Percentiles rank a stretch among this genome's conserved stretches.
These are phyloP conservation scores for Xylaria hypoxylon DNA, from an alignment of 2,329 filamentous ascomycete species.

Conservation along the genomic window DNA sequence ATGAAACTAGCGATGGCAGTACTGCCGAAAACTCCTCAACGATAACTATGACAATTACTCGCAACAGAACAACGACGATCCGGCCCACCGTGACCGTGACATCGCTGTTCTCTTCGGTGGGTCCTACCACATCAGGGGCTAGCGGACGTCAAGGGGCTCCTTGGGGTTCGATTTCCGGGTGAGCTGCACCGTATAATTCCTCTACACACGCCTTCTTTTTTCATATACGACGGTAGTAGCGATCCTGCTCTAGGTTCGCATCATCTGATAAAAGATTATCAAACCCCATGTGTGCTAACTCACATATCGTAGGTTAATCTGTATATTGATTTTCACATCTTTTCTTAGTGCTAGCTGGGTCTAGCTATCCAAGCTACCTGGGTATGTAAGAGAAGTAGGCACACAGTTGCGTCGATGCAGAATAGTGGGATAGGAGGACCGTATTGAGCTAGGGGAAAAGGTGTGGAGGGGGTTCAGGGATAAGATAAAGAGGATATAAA, in stretches of 20 bases:
- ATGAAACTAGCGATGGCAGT: neutral
- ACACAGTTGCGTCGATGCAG: neutral
- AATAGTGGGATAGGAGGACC: neutral
- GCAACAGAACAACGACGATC: slow-evolving; percentile 29
- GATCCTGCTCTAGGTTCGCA: neutral
- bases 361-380: neutral
- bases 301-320: slow-evolving; percentile 4
- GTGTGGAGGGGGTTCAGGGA: neutral
- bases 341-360: neutral
- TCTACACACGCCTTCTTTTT: neutral
- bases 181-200: neutral
- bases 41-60: slow-evolving; percentile 26
- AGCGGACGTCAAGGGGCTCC: neutral
- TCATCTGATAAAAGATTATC: too few relatives aligned
- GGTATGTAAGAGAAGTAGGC: neutral
- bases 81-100: slow-evolving; percentile 30
- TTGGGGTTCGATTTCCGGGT: neutral
- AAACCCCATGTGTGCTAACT: neutral
- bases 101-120: slow-evolving; percentile 14
- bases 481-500: neutral
- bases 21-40: neutral
- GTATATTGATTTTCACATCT: neutral
- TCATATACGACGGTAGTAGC: neutral
- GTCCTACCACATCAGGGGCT: slow-evolving; percentile 15
- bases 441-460: neutral